Base-by-base conservation (phyloP, 139 green algal genomes). In the Chlamydomonas sp. region DNA sequence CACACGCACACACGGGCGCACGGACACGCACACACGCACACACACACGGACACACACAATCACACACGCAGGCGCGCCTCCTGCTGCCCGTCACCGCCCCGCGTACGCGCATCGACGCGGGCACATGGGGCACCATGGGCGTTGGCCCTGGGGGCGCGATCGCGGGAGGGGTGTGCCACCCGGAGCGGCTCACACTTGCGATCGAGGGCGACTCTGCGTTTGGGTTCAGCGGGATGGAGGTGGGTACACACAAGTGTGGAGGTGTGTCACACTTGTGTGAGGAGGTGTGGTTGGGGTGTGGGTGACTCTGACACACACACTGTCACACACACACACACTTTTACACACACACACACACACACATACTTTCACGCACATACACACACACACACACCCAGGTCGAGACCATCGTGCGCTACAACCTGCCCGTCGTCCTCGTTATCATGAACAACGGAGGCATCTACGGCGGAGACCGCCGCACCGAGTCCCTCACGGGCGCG, bases 121-220 rank as follows among this genome's bases (percentile, higher is more conserved):
- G 83, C n/a, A 92, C 85, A 0, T 89, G 82, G 83, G 89, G 89
- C 50, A 95, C 89, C 30, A 95, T 95, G 89, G 89, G 89, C 26
- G 84, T 95, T 35, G 89, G 89, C 3, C 74, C 88, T 37, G 89
- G 89, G 36, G 85, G 79, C 34, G 87, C 88, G 10, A 78, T 92
- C 26, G 88, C 82, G 1, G 81, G 83, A 13, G 86, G 78, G 30
- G 66, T 72, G 31, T 24, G 31, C 6, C 33, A 49, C 3, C 63
- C 71, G 10, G 36, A 35, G 0, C 73, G 83, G 2, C 67, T 84
- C 54, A 84, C 89, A 31, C 73, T 93, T 30, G 89, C 89, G 33
- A 72, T 94, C 48, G 85, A 94, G 68, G 89, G 89, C 0, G 89
- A 95, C 80, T 89, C 79, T 3, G 89, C 89, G 8, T 95, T 95